These are phyloP conservation scores for Trichoderma citrinoviride DNA, from an alignment of 2,329 filamentous ascomycete species.

Conservation along the genomic window DNA sequence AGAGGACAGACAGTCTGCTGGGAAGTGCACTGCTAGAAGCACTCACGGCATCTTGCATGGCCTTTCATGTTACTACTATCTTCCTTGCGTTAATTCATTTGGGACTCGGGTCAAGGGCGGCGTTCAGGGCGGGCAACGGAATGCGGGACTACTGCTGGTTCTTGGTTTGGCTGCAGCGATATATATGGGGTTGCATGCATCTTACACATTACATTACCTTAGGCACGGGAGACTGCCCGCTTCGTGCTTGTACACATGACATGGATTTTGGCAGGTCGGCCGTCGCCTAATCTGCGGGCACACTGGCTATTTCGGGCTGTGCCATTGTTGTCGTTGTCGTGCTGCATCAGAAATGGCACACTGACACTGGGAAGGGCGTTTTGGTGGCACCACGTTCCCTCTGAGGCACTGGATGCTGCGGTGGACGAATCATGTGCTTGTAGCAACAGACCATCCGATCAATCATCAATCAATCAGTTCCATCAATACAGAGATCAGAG, in stretches of 20 bases:
- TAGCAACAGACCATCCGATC: not conserved
- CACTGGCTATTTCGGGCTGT: not conserved
- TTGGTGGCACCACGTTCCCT: conserved; percentile 1
- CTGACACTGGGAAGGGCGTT: conserved; percentile 10
- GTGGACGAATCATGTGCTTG: no score
- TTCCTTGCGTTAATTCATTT: not conserved
- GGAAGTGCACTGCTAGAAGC: not conserved
- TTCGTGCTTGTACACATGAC: not conserved
- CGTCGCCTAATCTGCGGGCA: conserved; percentile 9
- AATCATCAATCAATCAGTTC: not conserved
- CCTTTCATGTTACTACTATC: not conserved
- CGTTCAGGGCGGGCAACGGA: conserved; percentile 15
- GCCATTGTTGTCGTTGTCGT: conserved; percentile 1
- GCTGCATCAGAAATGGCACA: not conserved
- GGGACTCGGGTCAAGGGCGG: not conserved
- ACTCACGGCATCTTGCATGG: not conserved
- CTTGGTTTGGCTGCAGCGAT: conserved; percentile 7
- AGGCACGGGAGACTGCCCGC: no score
- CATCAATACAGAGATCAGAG: not conserved
- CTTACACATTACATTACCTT: not conserved
- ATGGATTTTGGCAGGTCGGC: conserved; percentile 12
- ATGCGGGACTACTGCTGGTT: conserved; percentile 2
- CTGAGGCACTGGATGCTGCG: not conserved
- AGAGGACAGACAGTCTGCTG: not conserved
- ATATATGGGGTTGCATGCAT: not conserved